A percentile compares a stretch with the other conserved stretches of the same genome.
phyloP scores from a whole-genome alignment of 805 yeast genomes.

The Torulaspora delbrueckii region DNA sequence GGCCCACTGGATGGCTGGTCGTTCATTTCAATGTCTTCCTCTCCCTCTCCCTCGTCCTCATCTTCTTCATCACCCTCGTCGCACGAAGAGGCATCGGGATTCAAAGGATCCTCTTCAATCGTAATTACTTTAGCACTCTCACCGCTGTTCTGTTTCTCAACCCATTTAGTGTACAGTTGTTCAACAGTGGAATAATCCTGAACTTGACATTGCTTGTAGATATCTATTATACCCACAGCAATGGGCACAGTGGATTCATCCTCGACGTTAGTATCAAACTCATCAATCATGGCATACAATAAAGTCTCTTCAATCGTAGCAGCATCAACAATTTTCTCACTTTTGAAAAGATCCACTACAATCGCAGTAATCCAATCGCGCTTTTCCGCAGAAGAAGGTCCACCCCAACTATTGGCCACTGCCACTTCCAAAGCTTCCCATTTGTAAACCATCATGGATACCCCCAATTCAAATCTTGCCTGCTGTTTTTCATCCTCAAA shows the following conservation, averaged over 20 bases:
- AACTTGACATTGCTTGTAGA: slow-evolving; percentile 59
- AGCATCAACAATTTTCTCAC: slow-evolving; percentile 62
- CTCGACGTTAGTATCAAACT: slow-evolving; percentile 82
- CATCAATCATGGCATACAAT: slow-evolving; percentile 88
- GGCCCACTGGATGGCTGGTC: slow-evolving; percentile 42
- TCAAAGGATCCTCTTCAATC: slow-evolving; percentile 56
- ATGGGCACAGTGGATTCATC: slow-evolving; percentile 80
- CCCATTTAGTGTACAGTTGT: slow-evolving; percentile 54
- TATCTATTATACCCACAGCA: slow-evolving; percentile 58
- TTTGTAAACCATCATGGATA: slow-evolving; percentile 79
- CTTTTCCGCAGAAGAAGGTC: slow-evolving; percentile 82
- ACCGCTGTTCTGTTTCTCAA: slow-evolving; percentile 44
- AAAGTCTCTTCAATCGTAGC: slow-evolving; percentile 79
- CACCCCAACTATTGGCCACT: slow-evolving; percentile 93
- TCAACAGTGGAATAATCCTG: slow-evolving; percentile 55
- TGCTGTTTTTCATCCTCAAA: slow-evolving; percentile 63
- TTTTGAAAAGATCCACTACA: slow-evolving; percentile 69
- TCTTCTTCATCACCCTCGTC: slow-evolving; percentile 42
- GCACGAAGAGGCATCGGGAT: slow-evolving; percentile 52
- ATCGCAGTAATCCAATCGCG: slow-evolving; percentile 92
- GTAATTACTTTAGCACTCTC: slow-evolving; percentile 21
- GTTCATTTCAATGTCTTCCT: slow-evolving; percentile 32
- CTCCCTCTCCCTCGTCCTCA: slow-evolving; percentile 40
- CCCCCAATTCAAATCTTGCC: slow-evolving; percentile 87
- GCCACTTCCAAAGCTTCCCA: slow-evolving; percentile 91